Percentiles rank a stretch among this genome's conserved stretches.
Conservation (phyloP, 352 stramenopile genomes). For the Poterioochromonas sp. region DNA sequence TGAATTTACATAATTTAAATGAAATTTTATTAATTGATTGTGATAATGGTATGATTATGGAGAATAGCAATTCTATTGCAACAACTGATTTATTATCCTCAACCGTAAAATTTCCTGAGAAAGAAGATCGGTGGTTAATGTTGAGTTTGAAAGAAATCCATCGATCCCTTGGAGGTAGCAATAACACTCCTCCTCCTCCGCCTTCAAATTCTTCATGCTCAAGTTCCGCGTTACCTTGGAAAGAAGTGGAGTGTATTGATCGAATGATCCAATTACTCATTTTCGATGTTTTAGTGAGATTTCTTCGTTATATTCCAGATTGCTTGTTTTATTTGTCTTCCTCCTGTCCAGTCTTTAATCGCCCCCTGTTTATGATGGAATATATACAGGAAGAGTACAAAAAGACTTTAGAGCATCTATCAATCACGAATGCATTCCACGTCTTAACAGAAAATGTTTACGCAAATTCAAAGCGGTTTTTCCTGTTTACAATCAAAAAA, state of each 20-base stretch:
- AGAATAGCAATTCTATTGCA: background rate
- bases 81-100: background rate
- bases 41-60: slow-evolving; percentile 7
- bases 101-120: background rate
- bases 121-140: slow-evolving; percentile 26
- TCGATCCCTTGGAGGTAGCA: too few relatives aligned
- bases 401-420: background rate
- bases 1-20: background rate
- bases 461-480: background rate
- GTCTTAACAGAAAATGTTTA: slow-evolving; percentile 10
- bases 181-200: background rate
- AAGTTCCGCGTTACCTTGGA: background rate
- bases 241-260: background rate
- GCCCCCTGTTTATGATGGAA: slow-evolving; percentile 9
- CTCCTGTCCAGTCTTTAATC: slow-evolving; percentile 25
- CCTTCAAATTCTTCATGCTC: background rate
- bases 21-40: slow-evolving; percentile 20
- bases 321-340: slow-evolving; percentile 27
- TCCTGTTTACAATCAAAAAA: too few relatives aligned
- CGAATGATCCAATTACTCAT: slow-evolving; percentile 14
- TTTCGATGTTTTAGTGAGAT: slow-evolving; percentile 1
- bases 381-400: slow-evolving; percentile 12
- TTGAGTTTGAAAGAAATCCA: background rate
- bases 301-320: slow-evolving; percentile 27
- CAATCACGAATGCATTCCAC: slow-evolving; percentile 25